Evolutionary conservation across 2,329 filamentous ascomycete species (phyloP).

Genomic region (Leptodontidium sp.): DNA sequence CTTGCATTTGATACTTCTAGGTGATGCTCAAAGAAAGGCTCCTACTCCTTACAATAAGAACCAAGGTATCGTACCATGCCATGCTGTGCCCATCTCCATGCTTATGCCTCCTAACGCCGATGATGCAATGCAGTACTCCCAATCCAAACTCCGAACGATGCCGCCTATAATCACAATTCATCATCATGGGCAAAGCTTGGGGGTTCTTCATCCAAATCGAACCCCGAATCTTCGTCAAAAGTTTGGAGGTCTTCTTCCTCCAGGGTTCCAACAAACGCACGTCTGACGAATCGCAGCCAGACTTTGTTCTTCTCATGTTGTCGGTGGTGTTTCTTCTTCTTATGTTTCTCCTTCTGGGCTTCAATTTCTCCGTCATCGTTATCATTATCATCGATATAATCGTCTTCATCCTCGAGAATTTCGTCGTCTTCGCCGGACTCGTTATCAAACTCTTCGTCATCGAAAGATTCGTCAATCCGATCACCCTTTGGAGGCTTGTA

Average conservation of each 20-base stretch:
- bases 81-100: conserved; percentile 51
- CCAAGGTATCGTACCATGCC: conserved; percentile 51
- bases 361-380: conserved; percentile 32
- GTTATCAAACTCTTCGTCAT: conserved; percentile 36
- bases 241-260: conserved; percentile 67
- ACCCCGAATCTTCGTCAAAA: conserved; percentile 28
- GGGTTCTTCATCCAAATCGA: conserved; percentile 13
- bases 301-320: conserved; percentile 67
- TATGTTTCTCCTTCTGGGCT: conserved; percentile 48
- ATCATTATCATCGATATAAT: conserved; percentile 39
- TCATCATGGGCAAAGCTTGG: conserved; percentile 12
- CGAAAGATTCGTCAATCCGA: conserved; percentile 35
- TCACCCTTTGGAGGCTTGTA: conserved; percentile 50
- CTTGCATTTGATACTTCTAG: conserved; percentile 14
- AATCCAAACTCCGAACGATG: conserved; percentile 26
- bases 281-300: conserved; percentile 79
- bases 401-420: conserved; percentile 33
- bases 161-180: conserved; percentile 25
- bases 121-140: conserved; percentile 10
- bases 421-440: conserved; percentile 41
- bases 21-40: conserved; percentile 12
- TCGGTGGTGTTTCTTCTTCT: conserved; percentile 60
- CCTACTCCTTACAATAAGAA: conserved; percentile 16
- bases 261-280: conserved; percentile 82
- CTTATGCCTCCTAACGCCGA: conserved; percentile 49